Percentiles rank a stretch among this genome's conserved stretches.
Evolutionary conservation across 331 rosid species (phyloP).

Genomic region (Erythrophleum ivorense): DNA sequence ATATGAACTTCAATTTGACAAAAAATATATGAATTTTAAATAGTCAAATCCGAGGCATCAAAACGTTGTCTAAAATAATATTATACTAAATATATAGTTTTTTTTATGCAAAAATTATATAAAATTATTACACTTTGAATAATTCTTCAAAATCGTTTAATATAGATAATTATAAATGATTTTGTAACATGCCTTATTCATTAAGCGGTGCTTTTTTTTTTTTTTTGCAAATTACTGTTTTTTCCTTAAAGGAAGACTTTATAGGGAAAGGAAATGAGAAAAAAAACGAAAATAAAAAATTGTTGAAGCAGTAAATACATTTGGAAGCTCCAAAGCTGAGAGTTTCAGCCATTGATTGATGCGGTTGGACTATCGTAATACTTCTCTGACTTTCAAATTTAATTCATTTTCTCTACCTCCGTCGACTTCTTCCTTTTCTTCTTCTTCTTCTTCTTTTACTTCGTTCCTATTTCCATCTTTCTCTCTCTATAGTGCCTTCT

Average conservation of each 20-base stretch:
- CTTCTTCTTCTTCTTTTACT: slow-evolving; percentile 7
- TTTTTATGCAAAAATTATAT: neutral
- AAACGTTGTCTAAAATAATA: neutral
- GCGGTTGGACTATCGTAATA: slow-evolving; percentile 49
- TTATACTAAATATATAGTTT: neutral
- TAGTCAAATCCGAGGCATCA: neutral
- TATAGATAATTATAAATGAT: neutral
- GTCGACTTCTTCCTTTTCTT: neutral
- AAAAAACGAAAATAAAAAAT: neutral
- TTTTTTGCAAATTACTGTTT: neutral
- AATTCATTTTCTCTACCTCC: slow-evolving; percentile 11
- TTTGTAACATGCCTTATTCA: neutral
- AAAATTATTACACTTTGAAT: neutral
- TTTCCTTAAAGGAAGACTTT: neutral
- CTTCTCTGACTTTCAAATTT: slow-evolving; percentile 45
- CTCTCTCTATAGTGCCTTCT: slow-evolving; percentile 39
- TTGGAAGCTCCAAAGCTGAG: neutral
- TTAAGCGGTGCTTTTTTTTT: neutral
- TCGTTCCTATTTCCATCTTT: neutral
- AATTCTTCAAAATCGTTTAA: neutral
- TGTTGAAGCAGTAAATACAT: neutral
- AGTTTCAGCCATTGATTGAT: slow-evolving; percentile 47
- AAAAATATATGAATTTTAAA: neutral
- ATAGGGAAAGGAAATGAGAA: neutral
- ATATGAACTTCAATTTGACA: neutral